A percentile compares a stretch with the other conserved stretches of the same genome.
Evolutionary conservation across 1,284 basidiomycete genomes (phyloP).

Genomic region (Cryptococcus jaspeensis): DNA sequence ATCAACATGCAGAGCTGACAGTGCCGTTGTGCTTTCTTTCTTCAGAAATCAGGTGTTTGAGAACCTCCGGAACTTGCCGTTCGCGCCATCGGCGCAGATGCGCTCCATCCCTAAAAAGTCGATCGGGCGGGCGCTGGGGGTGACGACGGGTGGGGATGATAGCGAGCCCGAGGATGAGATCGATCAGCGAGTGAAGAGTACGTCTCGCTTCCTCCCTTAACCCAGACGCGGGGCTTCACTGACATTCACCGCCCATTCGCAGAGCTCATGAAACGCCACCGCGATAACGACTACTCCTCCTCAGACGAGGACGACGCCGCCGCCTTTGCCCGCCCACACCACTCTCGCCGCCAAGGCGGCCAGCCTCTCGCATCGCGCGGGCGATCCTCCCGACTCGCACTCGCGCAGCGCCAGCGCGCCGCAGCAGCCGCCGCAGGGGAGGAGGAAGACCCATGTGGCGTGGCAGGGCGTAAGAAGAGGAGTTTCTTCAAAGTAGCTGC

Average conservation of each 20-base stretch:
- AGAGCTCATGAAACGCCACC: constrained; percentile 28
- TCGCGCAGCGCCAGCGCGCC: background rate
- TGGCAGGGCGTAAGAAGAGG: constrained; percentile 20
- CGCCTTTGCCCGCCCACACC: constrained; percentile 18
- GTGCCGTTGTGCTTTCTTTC: too few relatives aligned
- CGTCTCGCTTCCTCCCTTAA: constrained; percentile 8
- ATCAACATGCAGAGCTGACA: background rate
- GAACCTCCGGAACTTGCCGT: constrained; percentile 71
- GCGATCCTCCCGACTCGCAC: background rate
- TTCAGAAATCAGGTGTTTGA: constrained; percentile 68
- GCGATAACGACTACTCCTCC: constrained; percentile 6
- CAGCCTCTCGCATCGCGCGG: background rate
- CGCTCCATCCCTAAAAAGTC: constrained; percentile 69
- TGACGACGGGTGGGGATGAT: constrained; percentile 39
- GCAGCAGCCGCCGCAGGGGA: background rate
- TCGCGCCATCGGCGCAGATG: constrained; percentile 84
- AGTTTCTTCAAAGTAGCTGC: background rate
- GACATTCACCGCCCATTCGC: too few relatives aligned
- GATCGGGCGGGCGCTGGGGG: constrained; percentile 41
- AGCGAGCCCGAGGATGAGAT: constrained; percentile 50
- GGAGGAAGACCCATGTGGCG: constrained; percentile 26
- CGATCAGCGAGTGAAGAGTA: constrained; percentile 47
- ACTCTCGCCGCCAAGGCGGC: constrained; percentile 23
- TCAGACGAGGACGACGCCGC: constrained; percentile 22
- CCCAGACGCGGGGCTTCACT: background rate